Conservation (phyloP, 257 asterid genomes). For the Ligustrum vulgare region DNA sequence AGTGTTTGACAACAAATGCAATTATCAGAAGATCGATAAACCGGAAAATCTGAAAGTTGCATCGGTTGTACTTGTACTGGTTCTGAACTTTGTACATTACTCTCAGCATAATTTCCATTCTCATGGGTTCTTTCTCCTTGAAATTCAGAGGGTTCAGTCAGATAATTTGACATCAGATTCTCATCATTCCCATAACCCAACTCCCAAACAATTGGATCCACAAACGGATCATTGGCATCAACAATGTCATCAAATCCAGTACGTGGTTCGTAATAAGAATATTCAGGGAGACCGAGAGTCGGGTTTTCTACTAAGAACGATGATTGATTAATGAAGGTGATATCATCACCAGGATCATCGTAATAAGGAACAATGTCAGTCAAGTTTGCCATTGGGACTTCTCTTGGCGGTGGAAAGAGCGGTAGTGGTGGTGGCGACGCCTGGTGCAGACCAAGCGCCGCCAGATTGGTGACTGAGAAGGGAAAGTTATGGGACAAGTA, state of each 20-base stretch:
- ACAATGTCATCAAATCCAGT: slow-evolving; percentile 4
- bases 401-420: neutral
- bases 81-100: slow-evolving; percentile 10
- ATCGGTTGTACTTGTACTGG: slow-evolving; percentile 29
- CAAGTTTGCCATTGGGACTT: slow-evolving; percentile 32
- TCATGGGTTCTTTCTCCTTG: slow-evolving; percentile 22
- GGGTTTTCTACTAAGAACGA: slow-evolving; percentile 28
- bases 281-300: slow-evolving; percentile 10
- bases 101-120: neutral
- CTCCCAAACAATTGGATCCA: slow-evolving; percentile 39
- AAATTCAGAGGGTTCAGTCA: slow-evolving; percentile 17
- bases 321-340: slow-evolving; percentile 2
- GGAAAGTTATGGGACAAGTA: neutral
- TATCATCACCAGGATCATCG: slow-evolving; percentile 32
- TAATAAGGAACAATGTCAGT: slow-evolving; percentile 6
- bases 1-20: slow-evolving; percentile 65
- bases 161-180: neutral
- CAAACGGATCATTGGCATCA: slow-evolving; percentile 33
- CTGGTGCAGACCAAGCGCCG: slow-evolving; percentile 66
- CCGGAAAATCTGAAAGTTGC: slow-evolving; percentile 27
- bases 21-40: slow-evolving; percentile 28
- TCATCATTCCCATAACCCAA: slow-evolving; percentile 30
- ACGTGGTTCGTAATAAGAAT: neutral
- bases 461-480: slow-evolving; percentile 19
- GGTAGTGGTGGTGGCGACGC: slow-evolving; percentile 42